phyloP scores from a whole-genome alignment of 768 basidiomycete genomes.

The Pseudohyphozyma bogoriensis region DNA sequence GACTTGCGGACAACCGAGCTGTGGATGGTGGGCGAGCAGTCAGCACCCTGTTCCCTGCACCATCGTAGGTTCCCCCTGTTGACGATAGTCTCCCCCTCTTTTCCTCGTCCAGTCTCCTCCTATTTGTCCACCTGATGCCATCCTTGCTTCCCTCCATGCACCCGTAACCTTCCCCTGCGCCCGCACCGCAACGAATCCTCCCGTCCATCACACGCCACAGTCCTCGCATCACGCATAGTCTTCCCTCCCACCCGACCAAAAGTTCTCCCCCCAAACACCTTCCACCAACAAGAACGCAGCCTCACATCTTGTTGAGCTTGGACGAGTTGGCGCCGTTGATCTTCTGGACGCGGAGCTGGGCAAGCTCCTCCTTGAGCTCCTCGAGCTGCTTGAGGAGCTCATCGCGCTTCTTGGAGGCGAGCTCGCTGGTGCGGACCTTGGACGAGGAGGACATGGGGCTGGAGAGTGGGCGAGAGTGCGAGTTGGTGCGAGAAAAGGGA shows the following conservation, averaged over 20 bases:
- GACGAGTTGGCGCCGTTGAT: constrained; percentile 89
- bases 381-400: constrained; percentile 87
- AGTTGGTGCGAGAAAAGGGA: not conserved
- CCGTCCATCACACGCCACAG: not conserved
- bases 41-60: not conserved
- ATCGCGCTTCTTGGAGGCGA: constrained; percentile 55
- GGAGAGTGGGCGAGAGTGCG: not conserved
- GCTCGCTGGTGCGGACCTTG: constrained; percentile 31
- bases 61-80: constrained; percentile 14
- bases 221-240: not conserved
- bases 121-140: not conserved
- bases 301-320: constrained; percentile 95
- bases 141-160: not conserved
- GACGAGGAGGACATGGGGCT: constrained; percentile 19
- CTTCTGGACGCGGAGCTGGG: constrained; percentile 91
- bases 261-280: not conserved
- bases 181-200: not conserved
- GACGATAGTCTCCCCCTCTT: not conserved
- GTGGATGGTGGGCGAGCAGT: not conserved
- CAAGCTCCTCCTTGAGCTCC: constrained; percentile 92
- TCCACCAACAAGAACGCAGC: constrained; percentile 26
- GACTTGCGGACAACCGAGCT: constrained; percentile 96
- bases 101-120: too few relatives aligned
- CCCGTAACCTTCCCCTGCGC: not conserved
- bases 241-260: not conserved